Percentiles rank a stretch among this genome's conserved stretches.
These are phyloP conservation scores for Yueomyces sp. DNA, from an alignment of 805 yeast genomes.

Conservation along the genomic window DNA sequence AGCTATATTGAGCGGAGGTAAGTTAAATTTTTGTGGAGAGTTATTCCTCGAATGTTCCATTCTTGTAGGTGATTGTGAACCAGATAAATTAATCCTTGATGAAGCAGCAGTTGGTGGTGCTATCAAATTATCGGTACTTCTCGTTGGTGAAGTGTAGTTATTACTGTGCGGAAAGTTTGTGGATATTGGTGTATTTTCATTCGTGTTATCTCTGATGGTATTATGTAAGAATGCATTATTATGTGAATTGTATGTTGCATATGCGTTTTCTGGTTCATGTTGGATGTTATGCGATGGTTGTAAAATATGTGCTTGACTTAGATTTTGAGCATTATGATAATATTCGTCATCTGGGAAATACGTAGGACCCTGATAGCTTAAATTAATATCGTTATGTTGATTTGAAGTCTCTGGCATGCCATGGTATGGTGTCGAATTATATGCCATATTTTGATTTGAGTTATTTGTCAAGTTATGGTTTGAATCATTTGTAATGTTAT, in stretches of 20 bases:
- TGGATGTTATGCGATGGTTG: too few relatives aligned
- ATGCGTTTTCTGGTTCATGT: too few relatives aligned
- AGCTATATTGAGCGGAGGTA: constrained; percentile 12
- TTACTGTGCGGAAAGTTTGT: constrained; percentile 5
- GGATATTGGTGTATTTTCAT: constrained; percentile 4
- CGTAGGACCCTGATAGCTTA: too few relatives aligned
- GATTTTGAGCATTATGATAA: too few relatives aligned
- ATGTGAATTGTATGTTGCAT: not conserved
- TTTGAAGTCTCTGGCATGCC: too few relatives aligned
- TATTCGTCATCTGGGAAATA: too few relatives aligned
- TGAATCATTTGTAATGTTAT: too few relatives aligned
- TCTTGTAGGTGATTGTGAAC: not conserved
- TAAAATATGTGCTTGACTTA: too few relatives aligned
- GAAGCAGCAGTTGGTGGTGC: not conserved
- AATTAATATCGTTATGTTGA: too few relatives aligned
- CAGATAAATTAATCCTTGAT: not conserved
- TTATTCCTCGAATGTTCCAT: not conserved
- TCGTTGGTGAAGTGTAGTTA: constrained; percentile 7
- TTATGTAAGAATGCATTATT: not conserved
- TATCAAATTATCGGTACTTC: constrained; percentile 4
- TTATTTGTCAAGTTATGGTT: too few relatives aligned
- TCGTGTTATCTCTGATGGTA: not conserved
- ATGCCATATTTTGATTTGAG: too few relatives aligned
- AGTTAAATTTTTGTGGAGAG: not conserved
- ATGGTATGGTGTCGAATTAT: too few relatives aligned